Evolutionary conservation across 2,329 filamentous ascomycete genomes (phyloP), one percentile per base, ranked within the genome.

Genomic region (Aspergillus sp.): DNA sequence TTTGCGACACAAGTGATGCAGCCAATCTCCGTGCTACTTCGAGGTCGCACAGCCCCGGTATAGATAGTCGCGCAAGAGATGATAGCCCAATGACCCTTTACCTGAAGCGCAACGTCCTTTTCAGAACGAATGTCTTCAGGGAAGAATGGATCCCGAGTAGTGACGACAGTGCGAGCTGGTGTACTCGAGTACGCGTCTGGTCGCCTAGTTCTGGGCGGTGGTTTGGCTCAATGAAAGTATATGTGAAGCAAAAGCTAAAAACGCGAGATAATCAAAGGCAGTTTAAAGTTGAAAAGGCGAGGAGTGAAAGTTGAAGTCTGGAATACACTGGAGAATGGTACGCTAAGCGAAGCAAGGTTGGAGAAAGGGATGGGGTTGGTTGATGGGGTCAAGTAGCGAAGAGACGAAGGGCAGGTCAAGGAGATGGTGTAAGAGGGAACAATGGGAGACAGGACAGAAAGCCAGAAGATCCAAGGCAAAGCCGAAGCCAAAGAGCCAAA

Each of bases 1-100:
- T 63, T 70, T 67, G 66, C 72, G 73, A 75, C 68, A 74, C 69
- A 61, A 15, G 69, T 71, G 72, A 74, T 74, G 71, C 69, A 75
- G 71, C 69, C 62, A 54, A 59, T 56, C 47, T 57, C 52, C 54
- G 67, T 69, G 62, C 62, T 38, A 69, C 68, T 56, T 54, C 19
- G 41, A 59, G 45, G 63, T 68, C 62, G 62, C 62, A 68, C 65
- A 65, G 61, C 56, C 58, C 61, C 61, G 63, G 60, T 65, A 52
- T 57, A 49, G 52, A 59, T 57, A 48, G 54, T 66, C 43, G 64
- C 63, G 64, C 59, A 62, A 60, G 1, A 48, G 45, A 45, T 23
- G 58, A 50, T 49, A 46, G 51, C 48, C 62, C 55, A 64, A 62
- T 60, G 54, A 57, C 55, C 50, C 60, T 59, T 30, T 53, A 28